A percentile compares a stretch with the other conserved stretches of the same genome.
Evolutionary conservation across 1,139 yeast genomes (phyloP).

Genomic region (Taiozyma sp.): DNA sequence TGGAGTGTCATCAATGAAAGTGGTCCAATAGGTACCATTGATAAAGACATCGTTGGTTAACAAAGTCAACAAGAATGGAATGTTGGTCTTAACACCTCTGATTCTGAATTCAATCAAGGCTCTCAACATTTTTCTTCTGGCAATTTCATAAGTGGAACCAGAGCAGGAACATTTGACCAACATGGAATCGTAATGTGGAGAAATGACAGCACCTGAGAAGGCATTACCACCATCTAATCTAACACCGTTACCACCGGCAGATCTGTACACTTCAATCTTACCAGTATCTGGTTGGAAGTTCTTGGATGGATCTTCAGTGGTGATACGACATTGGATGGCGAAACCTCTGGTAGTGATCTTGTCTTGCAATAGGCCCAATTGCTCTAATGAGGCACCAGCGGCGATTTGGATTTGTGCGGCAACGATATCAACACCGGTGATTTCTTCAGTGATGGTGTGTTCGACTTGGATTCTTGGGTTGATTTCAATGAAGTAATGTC

Average conservation of each 20-base stretch:
- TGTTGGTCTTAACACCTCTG: constrained; percentile 98
- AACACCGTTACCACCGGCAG: constrained; percentile 99
- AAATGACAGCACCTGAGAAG: constrained; percentile 95
- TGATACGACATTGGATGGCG: constrained; percentile 98
- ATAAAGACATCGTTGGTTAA: constrained; percentile 90
- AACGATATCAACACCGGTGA: constrained; percentile 95
- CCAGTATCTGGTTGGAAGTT: constrained; percentile 99
- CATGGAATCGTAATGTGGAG: constrained; percentile 98
- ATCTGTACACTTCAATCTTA: constrained; percentile 94
- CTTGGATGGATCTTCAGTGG: constrained; percentile 96
- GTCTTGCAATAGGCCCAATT: constrained; percentile 89
- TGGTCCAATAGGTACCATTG: constrained; percentile 92
- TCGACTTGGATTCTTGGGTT: constrained; percentile 99
- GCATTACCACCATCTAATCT: constrained; percentile 99
- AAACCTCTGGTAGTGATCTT: constrained; percentile 94
- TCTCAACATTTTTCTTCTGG: constrained; percentile 95
- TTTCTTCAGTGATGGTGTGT: constrained; percentile 98
- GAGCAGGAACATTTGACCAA: constrained; percentile 96
- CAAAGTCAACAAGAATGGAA: constrained; percentile 91
- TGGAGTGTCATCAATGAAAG: constrained; percentile 98
- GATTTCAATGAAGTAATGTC: constrained; percentile 97
- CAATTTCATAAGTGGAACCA: constrained; percentile 94
- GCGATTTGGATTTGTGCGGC: constrained; percentile 99
- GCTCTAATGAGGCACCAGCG: constrained; percentile 93
- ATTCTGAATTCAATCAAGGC: constrained; percentile 96